Percentiles rank a stretch among this genome's conserved stretches.
Conservation (phyloP, 768 basidiomycete species). For the Roridomyces roridus region DNA sequence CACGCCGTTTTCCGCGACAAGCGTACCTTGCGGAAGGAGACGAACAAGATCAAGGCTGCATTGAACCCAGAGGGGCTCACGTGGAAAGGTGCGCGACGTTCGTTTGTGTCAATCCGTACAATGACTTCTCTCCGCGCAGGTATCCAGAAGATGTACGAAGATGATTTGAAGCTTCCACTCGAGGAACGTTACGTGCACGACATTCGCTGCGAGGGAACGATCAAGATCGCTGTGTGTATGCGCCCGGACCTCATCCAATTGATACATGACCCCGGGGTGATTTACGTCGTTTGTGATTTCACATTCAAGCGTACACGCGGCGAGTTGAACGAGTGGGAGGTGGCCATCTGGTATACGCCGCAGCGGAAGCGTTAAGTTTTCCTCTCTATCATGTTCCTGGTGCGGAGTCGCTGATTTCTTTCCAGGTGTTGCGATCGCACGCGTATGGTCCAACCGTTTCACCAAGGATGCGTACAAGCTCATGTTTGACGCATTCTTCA, state of each 20-base stretch:
- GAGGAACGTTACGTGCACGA: not conserved
- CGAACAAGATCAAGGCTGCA: no score
- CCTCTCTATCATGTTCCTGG: no score
- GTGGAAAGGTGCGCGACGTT: no score
- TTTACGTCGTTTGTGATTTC: not conserved
- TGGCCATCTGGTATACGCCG: not conserved
- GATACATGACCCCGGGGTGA: not conserved
- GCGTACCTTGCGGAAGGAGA: no score
- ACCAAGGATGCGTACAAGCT: not conserved
- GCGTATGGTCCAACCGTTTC: not conserved
- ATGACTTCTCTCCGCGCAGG: no score
- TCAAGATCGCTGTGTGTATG: conserved; percentile 1
- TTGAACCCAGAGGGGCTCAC: no score
- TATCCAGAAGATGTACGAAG: not conserved
- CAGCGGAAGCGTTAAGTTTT: no score
- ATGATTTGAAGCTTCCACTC: not conserved
- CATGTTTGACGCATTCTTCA: conserved; percentile 13
- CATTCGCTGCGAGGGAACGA: not conserved
- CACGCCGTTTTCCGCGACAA: no score
- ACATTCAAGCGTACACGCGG: not conserved
- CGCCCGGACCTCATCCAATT: not conserved
- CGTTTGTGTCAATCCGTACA: not conserved
- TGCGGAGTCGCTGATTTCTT: no score
- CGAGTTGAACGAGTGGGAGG: conserved; percentile 11
- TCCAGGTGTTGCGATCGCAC: not conserved